phyloP scores from a whole-genome alignment of 345 rosid genomes.

The Gynandropsis gynandra region DNA sequence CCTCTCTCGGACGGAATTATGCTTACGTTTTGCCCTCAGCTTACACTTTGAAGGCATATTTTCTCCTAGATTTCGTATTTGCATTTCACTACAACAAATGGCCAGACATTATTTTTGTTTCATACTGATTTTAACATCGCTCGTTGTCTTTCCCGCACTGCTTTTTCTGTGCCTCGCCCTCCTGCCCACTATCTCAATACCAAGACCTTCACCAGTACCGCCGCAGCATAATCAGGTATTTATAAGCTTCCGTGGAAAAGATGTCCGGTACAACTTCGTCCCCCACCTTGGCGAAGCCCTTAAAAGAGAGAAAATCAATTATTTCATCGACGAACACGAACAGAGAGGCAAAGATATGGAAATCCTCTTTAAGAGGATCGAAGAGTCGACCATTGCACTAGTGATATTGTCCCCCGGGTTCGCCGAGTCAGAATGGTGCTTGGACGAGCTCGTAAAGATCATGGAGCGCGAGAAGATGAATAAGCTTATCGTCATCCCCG shows the following conservation, averaged over 20 bases:
- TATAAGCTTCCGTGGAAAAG: not conserved
- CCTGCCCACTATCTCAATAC: no score
- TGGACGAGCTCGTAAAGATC: conserved; percentile 2
- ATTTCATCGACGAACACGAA: not conserved
- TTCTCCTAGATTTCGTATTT: no score
- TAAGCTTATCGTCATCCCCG: not conserved
- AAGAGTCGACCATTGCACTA: not conserved
- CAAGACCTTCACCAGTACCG: no score
- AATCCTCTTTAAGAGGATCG: not conserved
- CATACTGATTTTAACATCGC: no score
- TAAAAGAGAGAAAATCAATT: not conserved
- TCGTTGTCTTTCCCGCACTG: no score
- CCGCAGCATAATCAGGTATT: conserved; percentile 2
- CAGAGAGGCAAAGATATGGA: not conserved
- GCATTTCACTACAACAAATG: no score
- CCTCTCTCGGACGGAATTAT: no score
- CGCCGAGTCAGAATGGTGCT: not conserved
- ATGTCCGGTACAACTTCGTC: not conserved
- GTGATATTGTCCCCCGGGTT: not conserved
- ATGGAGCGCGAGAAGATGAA: not conserved
- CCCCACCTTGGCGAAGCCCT: not conserved
- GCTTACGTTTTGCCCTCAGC: no score
- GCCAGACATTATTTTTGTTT: no score
- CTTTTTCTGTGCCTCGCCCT: no score
- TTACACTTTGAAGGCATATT: no score